Base-by-base conservation (phyloP, 208 protist species). In the Acanthamoeba royreba region DNA sequence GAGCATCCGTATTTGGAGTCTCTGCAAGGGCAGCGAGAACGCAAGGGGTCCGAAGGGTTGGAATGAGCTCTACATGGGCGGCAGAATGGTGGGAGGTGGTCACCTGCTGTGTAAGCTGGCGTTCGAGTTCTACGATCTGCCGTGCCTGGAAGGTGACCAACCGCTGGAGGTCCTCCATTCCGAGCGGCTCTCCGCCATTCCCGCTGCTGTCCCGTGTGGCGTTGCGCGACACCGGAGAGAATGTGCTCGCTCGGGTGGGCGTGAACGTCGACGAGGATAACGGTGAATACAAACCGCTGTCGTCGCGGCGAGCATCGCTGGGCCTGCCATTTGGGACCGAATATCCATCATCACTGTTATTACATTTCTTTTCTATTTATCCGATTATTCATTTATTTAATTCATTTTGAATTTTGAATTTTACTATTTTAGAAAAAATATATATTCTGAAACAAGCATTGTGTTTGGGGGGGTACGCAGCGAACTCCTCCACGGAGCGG, bases 81-180 rank as follows among this genome's bases (percentile, higher is more conserved):
- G 72, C 15, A 25, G n/a, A 25, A 49, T 11, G 28, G 35, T 31
- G 28, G 33, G n/a, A 47, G 38, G 15, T 81, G 31, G n/a, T n/a
- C 28, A 90, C 83, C 83, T 90, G 83, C 83, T 90, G 83, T 28
- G 83, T 38, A 61, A 90, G 83, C 52, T 90, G 83, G 11, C 83
- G 31, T 69, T 90, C 83, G 40, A 90, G 13, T 69, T 90, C 83
- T 38, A 90, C 83, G 22, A 90, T 90, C 28, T 90, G 83, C 7
- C 83, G 47, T 8, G 83, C 83, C 40, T 90, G 83, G 55, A 90
- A 90, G 2, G 83, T 90, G 53, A 90, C 40, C 7, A 90, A 52
- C 25, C 55, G 83, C 53, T 90, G 83, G 40, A 90, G 58, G 47
- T 90, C 83, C 40, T 90, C 83, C 31, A 74, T 35, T 0, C 45